Percentiles rank a stretch among this genome's conserved stretches.
These are phyloP conservation scores for Allomyces javanicus DNA, from an alignment of 192 early-diverging fungal species.

Conservation along the genomic window DNA sequence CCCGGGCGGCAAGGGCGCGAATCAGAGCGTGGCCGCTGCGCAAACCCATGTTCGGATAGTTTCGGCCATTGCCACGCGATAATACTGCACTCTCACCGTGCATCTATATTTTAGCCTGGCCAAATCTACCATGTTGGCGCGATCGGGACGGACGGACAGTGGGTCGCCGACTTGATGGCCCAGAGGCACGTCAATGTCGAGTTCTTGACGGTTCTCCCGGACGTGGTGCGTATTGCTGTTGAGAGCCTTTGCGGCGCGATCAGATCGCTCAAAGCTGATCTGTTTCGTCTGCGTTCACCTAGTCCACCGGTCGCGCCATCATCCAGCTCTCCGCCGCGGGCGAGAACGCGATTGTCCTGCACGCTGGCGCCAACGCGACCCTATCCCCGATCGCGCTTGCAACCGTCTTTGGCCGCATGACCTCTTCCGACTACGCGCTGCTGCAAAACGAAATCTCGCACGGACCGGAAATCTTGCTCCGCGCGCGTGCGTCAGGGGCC, in stretches of 20 bases:
- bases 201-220: not conserved
- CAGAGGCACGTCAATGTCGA: not conserved
- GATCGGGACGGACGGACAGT: not conserved
- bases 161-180: slow-evolving; percentile 1
- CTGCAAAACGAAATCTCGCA: not conserved
- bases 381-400: not conserved
- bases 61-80: not conserved
- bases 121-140: not conserved
- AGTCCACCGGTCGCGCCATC: slow-evolving; percentile 1
- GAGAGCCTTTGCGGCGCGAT: not conserved
- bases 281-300: no score
- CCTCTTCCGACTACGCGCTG: not conserved
- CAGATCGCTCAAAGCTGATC: not conserved
- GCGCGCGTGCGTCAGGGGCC: not conserved
- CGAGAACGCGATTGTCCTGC: slow-evolving; percentile 2
- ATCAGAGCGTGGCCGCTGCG: not conserved
- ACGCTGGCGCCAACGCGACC: not conserved
- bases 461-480: not conserved
- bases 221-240: not conserved
- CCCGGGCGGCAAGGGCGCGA: not conserved
- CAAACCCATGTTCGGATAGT: not conserved
- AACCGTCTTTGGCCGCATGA: not conserved
- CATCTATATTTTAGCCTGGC: not conserved
- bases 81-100: not conserved
- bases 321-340: slow-evolving; percentile 1